Evolutionary conservation across 305 asterid species (phyloP), one percentile per base, ranked within the genome.

Genomic region (Fraxinus platypoda): DNA sequence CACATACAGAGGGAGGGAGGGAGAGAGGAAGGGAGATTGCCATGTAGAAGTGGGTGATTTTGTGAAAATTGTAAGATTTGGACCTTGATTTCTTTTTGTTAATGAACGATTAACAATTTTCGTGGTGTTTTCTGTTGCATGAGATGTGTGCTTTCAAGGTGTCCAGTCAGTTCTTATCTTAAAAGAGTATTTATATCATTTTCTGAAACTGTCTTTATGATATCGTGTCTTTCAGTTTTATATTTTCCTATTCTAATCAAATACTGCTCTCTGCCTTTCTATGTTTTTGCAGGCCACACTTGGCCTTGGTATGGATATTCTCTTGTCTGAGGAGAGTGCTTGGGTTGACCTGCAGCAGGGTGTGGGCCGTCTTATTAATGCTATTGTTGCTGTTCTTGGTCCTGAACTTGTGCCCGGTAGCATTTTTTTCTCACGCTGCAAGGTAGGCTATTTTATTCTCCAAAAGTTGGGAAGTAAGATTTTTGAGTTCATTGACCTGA

Each of bases 401-500:
- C 99, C 99, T 75, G 99, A 97, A 85, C 99, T 97, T 88, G 84
- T 98, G 84, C 98, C 99, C 84, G 96, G 94, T 77, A 94, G 99
- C 91, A 94, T 93, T 80, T 94, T 97, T 87, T 97, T 97, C 89
- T 93, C 99, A 4, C 97, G 99, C 83, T 95, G 98, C 96, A 97
- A 95, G 99, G 99, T 97, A 78, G 80, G 83, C 79, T 57, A 54
- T 80, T 76, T 76, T 77, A 26, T 68, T 78, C 87, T 83, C 71
- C 80, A 21, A 59, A 79, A 79, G 78, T 75, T 86, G 80, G 87
- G 82, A 71, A 81, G 72, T 81, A 68, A 37, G 35, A 34, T 31
- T 80, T 54, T 43, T 78, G 37, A 43, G 77, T 41, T 37, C 80
- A 68, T 68, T 13, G 38, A 68, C n/a, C 38, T 4, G 21, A 15